Base-by-base conservation (phyloP, 805 yeast species). In the Pichia rugopelliculosa region DNA sequence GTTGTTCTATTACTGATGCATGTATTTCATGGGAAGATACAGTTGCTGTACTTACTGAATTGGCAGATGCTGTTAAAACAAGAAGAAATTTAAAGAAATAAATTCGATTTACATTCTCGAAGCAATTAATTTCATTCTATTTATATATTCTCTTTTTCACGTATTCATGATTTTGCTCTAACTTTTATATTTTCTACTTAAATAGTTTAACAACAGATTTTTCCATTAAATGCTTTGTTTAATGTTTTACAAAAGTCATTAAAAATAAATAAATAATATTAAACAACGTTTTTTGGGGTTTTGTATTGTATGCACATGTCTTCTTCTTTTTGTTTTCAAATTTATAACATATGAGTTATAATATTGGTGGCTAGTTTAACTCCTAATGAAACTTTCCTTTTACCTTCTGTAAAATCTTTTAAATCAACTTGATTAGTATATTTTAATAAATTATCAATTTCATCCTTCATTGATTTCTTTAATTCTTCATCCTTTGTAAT, bases 1-100 rank as follows among this genome's bases (percentile, higher is more conserved):
- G 99, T 53, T 87, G 89, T 53, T 86, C 96, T 26, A 89, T 91
- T 59, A 91, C 99, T n/a, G 99, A 91, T 68, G 96, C 96, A 27
- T 91, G 99, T 75, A 89, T 91, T 51, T 77, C 87, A 51, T 87
- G 96, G 88, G 93, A 85, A 46, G 73, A 80, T 42, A 91, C 99
- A 17, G 91, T 75, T 42, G 69, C 66, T 23, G 91, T 88, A 47
- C 74, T 91, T 57, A 75, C 73, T 44, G 71, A 73, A 44, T 77
- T 91, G 59, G 82, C 97, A 23, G 76, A 76, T 30, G 95, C 96
- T 50, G 93, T 91, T 26, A 77, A 79, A 66, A 71, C 73, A 42
- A 84, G 97, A 75, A 83, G 97, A 74, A 59, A 34, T 25, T 45
- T 48, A 39, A 46, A 46, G 27, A 39, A n/a, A n/a, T n/a, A n/a